These are phyloP conservation scores for Pyropia yezoensis DNA, from an alignment of 23 red algal species.

Conservation along the genomic window DNA sequence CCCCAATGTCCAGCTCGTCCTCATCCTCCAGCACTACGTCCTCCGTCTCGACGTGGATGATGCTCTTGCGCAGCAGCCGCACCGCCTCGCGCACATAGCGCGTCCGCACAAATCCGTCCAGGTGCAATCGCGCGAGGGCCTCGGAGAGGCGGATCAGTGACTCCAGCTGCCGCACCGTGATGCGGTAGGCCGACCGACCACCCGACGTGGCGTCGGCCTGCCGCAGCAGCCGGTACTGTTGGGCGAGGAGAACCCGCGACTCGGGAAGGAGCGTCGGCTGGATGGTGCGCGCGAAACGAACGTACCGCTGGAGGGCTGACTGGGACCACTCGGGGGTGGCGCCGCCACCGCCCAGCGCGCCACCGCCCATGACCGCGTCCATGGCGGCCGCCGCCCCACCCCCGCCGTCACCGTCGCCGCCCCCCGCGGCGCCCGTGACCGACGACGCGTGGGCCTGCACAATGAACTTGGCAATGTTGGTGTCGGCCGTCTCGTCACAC, in stretches of 20 bases:
- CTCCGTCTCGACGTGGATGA: constrained; percentile 91
- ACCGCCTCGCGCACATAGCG: constrained; percentile 93
- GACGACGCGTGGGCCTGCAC: constrained; percentile 47
- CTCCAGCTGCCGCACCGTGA: constrained; percentile 99
- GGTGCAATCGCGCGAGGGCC: constrained; percentile 88
- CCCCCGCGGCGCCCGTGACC: constrained; percentile 1
- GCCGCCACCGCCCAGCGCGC: not conserved
- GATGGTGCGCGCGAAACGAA: constrained; percentile 69
- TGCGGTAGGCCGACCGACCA: constrained; percentile 64
- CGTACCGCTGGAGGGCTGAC: constrained; percentile 68
- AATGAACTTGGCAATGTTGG: constrained; percentile 84
- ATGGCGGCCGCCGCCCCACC: no score
- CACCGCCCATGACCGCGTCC: not conserved
- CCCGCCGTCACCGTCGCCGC: no score
- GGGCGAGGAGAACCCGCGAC: constrained; percentile 63
- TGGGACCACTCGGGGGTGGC: constrained; percentile 35
- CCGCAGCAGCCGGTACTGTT: constrained; percentile 86
- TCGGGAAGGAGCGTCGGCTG: constrained; percentile 70
- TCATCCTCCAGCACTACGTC: constrained; percentile 84
- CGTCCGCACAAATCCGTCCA: constrained; percentile 75
- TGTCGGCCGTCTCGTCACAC: constrained; percentile 80
- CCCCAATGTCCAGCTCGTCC: constrained; percentile 10
- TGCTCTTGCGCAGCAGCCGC: constrained; percentile 82
- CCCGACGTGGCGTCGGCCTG: constrained; percentile 67
- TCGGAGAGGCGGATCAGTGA: constrained; percentile 93